A percentile compares a stretch with the other conserved stretches of the same genome.
These are phyloP conservation scores for Penicillium paxilli DNA, from an alignment of 495 filamentous ascomycete genomes.

Conservation along the genomic window DNA sequence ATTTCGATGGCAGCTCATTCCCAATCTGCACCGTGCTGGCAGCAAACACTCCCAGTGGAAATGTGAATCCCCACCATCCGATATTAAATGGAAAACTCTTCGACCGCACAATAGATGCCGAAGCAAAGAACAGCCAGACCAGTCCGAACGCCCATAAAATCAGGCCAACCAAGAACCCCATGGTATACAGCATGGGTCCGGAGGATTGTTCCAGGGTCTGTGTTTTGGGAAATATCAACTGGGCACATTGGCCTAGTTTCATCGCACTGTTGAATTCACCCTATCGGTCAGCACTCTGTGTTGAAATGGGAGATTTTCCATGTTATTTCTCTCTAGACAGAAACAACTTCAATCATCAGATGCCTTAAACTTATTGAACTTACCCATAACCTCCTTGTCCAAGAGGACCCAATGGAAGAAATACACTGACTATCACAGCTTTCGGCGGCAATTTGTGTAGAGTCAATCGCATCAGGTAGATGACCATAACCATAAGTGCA, in stretches of 20 bases:
- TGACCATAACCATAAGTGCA: conserved; percentile 52
- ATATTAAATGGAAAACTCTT: conserved; percentile 63
- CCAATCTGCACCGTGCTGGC: conserved; percentile 49
- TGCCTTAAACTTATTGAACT: too few species aligned
- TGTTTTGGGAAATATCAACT: conserved; percentile 50
- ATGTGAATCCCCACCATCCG: conserved; percentile 69
- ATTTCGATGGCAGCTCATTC: conserved; percentile 48
- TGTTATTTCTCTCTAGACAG: too few species aligned
- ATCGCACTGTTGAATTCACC: conserved; percentile 41
- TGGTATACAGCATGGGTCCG: conserved; percentile 52
- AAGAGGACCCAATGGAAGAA: conserved; percentile 62
- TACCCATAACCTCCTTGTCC: conserved; percentile 58
- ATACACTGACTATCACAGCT: conserved; percentile 60
- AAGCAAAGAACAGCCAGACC: conserved; percentile 63
- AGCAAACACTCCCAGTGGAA: conserved; percentile 60
- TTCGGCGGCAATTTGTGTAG: conserved; percentile 56
- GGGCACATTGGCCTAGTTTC: conserved; percentile 54
- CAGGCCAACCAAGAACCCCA: conserved; percentile 52
- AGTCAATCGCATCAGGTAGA: conserved; percentile 62
- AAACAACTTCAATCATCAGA: too few species aligned
- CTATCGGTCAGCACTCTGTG: too few species aligned
- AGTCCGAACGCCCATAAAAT: conserved; percentile 63
- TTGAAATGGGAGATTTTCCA: too few species aligned
- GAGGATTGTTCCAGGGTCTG: conserved; percentile 40
- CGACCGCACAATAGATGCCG: conserved; percentile 29